Percentiles rank a stretch among this genome's conserved stretches.
These are phyloP conservation scores for Tylopilus orsonianus DNA, from an alignment of 1,284 basidiomycete genomes.

Conservation along the genomic window DNA sequence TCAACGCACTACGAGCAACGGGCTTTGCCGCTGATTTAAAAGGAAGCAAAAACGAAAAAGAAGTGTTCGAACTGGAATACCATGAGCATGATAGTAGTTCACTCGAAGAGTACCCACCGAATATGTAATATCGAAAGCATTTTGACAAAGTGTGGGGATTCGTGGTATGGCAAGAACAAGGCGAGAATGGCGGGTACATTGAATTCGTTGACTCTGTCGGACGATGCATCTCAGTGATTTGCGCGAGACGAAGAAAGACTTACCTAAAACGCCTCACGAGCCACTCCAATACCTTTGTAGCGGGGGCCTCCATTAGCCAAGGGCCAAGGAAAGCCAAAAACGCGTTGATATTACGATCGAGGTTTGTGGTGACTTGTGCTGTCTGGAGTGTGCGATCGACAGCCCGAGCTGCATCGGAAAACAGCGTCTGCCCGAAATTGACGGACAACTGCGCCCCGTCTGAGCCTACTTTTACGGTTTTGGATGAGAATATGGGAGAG, in stretches of 20 bases:
- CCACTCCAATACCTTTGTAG: slow-evolving; percentile 94
- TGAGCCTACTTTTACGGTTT: slow-evolving; percentile 7
- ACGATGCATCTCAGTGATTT: background rate
- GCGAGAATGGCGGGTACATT: slow-evolving; percentile 81
- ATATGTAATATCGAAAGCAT: slow-evolving; percentile 88
- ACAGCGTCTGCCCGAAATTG: slow-evolving; percentile 75
- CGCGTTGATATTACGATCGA: slow-evolving; percentile 60
- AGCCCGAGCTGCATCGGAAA: slow-evolving; percentile 76
- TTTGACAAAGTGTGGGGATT: slow-evolving; percentile 92
- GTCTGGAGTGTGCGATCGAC: slow-evolving; percentile 84
- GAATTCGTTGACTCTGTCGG: slow-evolving; percentile 85
- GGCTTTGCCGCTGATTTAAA: slow-evolving; percentile 75
- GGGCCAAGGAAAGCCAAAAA: slow-evolving; percentile 77
- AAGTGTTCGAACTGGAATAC: slow-evolving; percentile 42
- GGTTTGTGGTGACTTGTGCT: slow-evolving; percentile 57
- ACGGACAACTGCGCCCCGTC: slow-evolving; percentile 31
- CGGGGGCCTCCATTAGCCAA: slow-evolving; percentile 79
- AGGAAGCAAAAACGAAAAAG: slow-evolving; percentile 69
- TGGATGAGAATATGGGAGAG: slow-evolving; percentile 49
- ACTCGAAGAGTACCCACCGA: slow-evolving; percentile 43
- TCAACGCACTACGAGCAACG: slow-evolving; percentile 66
- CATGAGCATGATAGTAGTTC: slow-evolving; percentile 6
- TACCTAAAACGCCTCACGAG: slow-evolving; percentile 91
- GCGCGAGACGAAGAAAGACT: slow-evolving; percentile 20
- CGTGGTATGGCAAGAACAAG: slow-evolving; percentile 92